A percentile compares a stretch with the other conserved stretches of the same genome.
Evolutionary conservation across 139 green algal genomes (phyloP).

Genomic region (Coelastrella sp.): DNA sequence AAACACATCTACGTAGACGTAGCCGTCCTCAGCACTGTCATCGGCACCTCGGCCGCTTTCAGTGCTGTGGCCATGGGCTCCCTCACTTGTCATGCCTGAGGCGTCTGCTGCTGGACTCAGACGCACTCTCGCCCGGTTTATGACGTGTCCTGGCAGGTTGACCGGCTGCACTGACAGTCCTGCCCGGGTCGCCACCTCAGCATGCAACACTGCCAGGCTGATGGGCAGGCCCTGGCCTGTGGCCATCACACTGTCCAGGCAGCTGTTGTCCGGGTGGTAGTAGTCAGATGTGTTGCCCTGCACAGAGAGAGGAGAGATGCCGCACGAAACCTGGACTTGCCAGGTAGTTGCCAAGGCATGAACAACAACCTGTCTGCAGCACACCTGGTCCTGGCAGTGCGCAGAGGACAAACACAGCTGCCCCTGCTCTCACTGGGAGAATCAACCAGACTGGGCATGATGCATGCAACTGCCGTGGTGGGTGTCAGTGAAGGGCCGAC

Average conservation of each 20-base stretch:
- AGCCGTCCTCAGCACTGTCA: background rate
- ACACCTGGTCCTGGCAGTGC: too few species aligned
- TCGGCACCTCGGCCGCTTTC: background rate
- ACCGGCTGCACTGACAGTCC: conserved; percentile 5
- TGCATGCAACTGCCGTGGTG: too few species aligned
- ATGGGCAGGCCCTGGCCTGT: conserved; percentile 21
- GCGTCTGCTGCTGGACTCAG: background rate
- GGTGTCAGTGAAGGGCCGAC: too few species aligned
- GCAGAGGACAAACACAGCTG: too few species aligned
- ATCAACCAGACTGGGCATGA: too few species aligned
- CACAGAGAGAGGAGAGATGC: too few species aligned
- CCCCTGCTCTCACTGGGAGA: too few species aligned
- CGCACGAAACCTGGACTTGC: too few species aligned
- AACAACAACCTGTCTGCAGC: too few species aligned
- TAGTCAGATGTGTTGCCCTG: conserved; percentile 28
- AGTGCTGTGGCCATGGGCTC: background rate
- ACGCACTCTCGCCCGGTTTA: background rate
- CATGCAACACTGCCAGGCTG: conserved; percentile 24
- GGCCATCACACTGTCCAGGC: conserved; percentile 31
- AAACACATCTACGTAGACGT: conserved; percentile 30
- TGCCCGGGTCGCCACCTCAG: background rate
- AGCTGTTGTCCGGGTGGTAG: conserved; percentile 12
- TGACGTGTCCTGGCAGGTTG: conserved; percentile 38
- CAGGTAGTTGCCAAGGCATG: too few species aligned
- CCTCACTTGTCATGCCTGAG: background rate